phyloP scores from a whole-genome alignment of 257 asterid genomes.

The Solanum neorickii region DNA sequence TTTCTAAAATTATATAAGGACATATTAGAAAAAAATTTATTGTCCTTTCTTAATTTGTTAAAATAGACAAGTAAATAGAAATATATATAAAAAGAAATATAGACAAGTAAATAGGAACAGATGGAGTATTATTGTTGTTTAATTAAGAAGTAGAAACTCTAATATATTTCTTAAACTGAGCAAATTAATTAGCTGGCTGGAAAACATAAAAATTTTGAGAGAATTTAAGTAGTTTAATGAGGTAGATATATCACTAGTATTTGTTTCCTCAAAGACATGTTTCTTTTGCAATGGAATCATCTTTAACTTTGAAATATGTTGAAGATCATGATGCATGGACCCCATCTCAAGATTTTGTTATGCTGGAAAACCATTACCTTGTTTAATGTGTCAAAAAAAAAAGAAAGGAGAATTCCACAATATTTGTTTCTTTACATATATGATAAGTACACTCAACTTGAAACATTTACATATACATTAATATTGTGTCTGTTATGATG shows the following conservation, averaged over 20 bases:
- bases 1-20: no score
- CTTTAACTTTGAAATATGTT: neutral
- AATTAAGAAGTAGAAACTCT: no score
- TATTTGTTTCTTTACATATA: neutral
- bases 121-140: no score
- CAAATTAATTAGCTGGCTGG: neutral
- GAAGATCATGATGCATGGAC: neutral
- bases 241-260: neutral
- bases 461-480: neutral
- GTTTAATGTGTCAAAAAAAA: neutral
- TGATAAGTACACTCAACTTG: neutral
- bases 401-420: neutral
- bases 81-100: no score
- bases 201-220: neutral
- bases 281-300: neutral
- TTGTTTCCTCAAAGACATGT: neutral
- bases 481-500: neutral
- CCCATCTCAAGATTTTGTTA: neutral
- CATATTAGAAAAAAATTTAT: no score
- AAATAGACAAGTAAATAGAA: no score
- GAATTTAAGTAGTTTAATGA: neutral
- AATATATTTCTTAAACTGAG: neutral
- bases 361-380: conserved; percentile 2
- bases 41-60: no score
- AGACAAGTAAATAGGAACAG: no score